These are phyloP conservation scores for Suillus subluteus DNA, from an alignment of 768 basidiomycete genomes.

Conservation along the genomic window DNA sequence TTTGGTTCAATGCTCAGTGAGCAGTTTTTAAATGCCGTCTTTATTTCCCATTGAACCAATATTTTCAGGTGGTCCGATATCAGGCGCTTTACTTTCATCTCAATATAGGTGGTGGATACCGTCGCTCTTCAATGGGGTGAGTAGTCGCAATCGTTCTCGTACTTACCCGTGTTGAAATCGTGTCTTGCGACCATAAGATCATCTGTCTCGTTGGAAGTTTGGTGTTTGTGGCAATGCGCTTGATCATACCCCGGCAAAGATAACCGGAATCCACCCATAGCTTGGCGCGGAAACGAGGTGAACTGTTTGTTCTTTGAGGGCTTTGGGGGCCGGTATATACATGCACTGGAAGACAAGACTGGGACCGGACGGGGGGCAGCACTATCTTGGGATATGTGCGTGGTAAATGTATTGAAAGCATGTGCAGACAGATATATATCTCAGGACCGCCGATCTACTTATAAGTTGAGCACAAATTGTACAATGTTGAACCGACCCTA, in stretches of 20 bases:
- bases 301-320: neutral
- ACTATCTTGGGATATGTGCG: neutral
- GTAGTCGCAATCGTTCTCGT: constrained; percentile 6
- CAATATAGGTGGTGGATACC: constrained; percentile 62
- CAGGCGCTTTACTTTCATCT: constrained; percentile 55
- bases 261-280: neutral
- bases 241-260: neutral
- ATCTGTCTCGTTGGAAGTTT: neutral
- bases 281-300: neutral
- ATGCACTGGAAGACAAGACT: neutral
- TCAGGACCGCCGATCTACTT: neutral
- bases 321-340: neutral
- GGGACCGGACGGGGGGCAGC: neutral
- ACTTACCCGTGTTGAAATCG: neutral
- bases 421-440: neutral
- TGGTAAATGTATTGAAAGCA: neutral
- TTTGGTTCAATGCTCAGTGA: constrained; percentile 26
- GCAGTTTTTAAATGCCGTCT: neutral
- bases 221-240: neutral
- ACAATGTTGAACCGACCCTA: neutral
- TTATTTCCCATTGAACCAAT: constrained; percentile 27
- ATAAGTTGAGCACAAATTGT: neutral
- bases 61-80: constrained; percentile 56
- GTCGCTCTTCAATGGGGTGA: constrained; percentile 53
- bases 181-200: neutral